Evolutionary conservation across 108 stramenopile species (phyloP).

Genomic region (Fistulifera pelliculosa): DNA sequence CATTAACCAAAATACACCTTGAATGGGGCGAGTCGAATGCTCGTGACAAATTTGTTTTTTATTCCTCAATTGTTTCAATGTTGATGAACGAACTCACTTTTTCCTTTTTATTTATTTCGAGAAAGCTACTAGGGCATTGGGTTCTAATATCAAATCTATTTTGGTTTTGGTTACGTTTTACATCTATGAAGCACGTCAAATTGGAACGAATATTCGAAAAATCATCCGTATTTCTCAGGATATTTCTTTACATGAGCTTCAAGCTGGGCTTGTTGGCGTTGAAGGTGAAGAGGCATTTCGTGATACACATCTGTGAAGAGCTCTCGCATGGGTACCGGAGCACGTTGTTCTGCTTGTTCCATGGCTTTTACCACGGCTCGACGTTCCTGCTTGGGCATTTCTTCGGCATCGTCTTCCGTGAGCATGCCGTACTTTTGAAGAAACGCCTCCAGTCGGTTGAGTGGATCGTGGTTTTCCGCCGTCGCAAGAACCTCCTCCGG

Average conservation of each 20-base stretch:
- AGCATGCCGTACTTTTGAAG: slow-evolving; percentile 64
- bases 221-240: slow-evolving; percentile 30
- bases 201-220: no score
- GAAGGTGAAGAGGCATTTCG: slow-evolving; percentile 79
- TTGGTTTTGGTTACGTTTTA: no score
- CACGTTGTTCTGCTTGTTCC: slow-evolving; percentile 78
- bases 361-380: slow-evolving; percentile 77
- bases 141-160: no score
- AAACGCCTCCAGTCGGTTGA: slow-evolving; percentile 66
- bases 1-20: slow-evolving; percentile 7
- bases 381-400: slow-evolving; percentile 66
- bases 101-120: no score
- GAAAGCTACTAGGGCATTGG: no score
- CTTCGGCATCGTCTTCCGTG: slow-evolving; percentile 39
- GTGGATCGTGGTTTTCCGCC: slow-evolving; percentile 57
- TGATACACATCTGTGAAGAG: slow-evolving; percentile 95
- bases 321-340: slow-evolving; percentile 52
- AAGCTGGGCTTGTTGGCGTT: slow-evolving; percentile 69
- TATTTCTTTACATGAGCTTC: slow-evolving; percentile 61
- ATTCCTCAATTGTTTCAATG: no score
- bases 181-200: no score
- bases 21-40: slow-evolving; percentile 27
- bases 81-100: no score
- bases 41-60: slow-evolving; percentile 24
- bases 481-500: slow-evolving; percentile 70